Base-by-base conservation (phyloP, 1,284 basidiomycete genomes). In the Filobasidium uniguttulatum region DNA sequence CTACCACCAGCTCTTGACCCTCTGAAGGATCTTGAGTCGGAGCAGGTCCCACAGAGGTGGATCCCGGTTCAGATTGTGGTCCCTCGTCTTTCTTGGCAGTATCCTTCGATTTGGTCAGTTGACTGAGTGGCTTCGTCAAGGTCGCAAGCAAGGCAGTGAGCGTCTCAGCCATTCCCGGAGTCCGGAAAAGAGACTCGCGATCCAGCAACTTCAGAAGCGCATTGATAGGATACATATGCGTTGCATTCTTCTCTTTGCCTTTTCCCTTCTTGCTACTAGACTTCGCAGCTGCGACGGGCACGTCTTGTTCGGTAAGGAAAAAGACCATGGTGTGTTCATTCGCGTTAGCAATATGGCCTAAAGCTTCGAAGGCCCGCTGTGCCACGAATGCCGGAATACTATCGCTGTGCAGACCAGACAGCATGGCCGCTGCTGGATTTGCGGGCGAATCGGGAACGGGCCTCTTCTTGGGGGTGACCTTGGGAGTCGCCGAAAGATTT, bases 231-330 rank as follows among this genome's bases (percentile, higher is more conserved):
- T 83, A 93, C 61, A 89, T 85, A 0, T 81, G 81, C 58, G 82
- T 80, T 64, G 85, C 86, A 64, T 90, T 87, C 50, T 63, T 66
- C 26, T 68, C 70, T 68, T 94, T 94, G 19, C 86, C 87, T 67
- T 93, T 93, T 19, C 87, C 87, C 66, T 93, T 93, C 69, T 82
- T 86, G 10, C 77, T 76, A 0, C 74, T 69, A 6, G 73, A 68
- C 58, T 80, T 79, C 56, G 80, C 79, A 22, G 90, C 73, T 29
- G 83, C 82, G 15, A 75, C 75, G 4, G 84, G 80, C 26, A 89
- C 71, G 59, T 96, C 91, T 60, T 94, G 88, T 66, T 96, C 91
- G 0, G 82, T 86, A 51, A 97, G 73, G 79, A 97, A 96, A 74
- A 90, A 96, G 19, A 87, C 69, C 1, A 88, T 83, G 0, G 85